Conservation (phyloP, 1,139 yeast genomes). For the Candida tunisiensis region DNA sequence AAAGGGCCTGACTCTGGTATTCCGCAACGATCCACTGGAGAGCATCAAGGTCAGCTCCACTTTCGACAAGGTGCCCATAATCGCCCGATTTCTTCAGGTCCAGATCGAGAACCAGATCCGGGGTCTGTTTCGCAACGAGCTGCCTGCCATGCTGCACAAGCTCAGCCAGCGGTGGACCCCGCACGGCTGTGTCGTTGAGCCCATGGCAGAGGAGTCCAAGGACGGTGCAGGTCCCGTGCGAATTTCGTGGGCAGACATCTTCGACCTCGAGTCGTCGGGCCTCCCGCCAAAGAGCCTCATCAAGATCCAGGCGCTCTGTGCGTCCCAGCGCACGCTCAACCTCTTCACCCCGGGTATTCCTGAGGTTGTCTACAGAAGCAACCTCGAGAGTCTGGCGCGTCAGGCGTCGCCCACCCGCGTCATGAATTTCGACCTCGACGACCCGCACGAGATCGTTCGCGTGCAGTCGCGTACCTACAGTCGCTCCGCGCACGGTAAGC, state of each 20-base stretch:
- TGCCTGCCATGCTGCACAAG: slow-evolving; percentile 68
- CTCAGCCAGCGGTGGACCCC: slow-evolving; percentile 59
- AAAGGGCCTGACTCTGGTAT: slow-evolving; percentile 73
- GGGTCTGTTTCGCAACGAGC: slow-evolving; percentile 64
- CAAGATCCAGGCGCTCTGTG: slow-evolving; percentile 51
- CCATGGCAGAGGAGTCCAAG: background rate
- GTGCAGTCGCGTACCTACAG: background rate
- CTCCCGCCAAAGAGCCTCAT: slow-evolving; percentile 56
- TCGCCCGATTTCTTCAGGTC: slow-evolving; percentile 63
- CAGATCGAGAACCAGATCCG: slow-evolving; percentile 74
- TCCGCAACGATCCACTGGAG: slow-evolving; percentile 78
- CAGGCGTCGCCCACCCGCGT: no score
- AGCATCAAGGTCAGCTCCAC: slow-evolving; percentile 70
- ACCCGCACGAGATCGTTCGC: background rate
- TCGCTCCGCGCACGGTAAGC: no score
- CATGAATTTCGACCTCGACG: no score
- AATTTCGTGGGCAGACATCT: slow-evolving; percentile 28
- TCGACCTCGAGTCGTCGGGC: slow-evolving; percentile 37
- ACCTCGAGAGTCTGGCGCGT: background rate
- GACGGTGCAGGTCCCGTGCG: background rate
- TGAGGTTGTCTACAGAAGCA: slow-evolving; percentile 26
- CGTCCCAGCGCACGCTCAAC: slow-evolving; percentile 65
- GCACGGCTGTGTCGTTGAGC: slow-evolving; percentile 14
- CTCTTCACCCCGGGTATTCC: slow-evolving; percentile 43
- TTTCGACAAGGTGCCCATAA: slow-evolving; percentile 69